Evolutionary conservation across 2,329 filamentous ascomycete species (phyloP).

Genomic region (Domatiomyces catenatus): DNA sequence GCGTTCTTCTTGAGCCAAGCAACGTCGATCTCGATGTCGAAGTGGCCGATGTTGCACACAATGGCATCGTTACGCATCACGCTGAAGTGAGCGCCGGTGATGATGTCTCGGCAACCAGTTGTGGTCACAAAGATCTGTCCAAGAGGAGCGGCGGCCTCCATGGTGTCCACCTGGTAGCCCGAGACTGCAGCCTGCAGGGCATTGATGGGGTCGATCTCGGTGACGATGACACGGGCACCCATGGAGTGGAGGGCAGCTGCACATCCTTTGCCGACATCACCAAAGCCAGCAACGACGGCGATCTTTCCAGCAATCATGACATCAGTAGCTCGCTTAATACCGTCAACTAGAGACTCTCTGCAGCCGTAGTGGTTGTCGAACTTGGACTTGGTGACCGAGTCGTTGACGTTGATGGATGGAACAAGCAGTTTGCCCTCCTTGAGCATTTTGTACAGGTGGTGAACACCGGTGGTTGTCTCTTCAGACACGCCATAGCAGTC

Average conservation of each 20-base stretch:
- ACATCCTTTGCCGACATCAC: conserved; percentile 98
- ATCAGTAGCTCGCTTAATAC: conserved; percentile 99
- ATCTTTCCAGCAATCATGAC: conserved; percentile 99
- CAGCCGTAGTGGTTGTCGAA: conserved; percentile 99
- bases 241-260: conserved; percentile 90
- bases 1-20: conserved; percentile 98
- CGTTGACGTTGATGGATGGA: conserved; percentile 98
- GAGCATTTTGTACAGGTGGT: conserved; percentile 98
- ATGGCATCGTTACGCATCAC: conserved; percentile 94
- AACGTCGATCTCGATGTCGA: conserved; percentile 99
- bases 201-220: conserved; percentile 98
- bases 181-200: conserved; percentile 96
- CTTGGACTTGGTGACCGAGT: conserved; percentile 99
- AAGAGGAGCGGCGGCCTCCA: conserved; percentile 80
- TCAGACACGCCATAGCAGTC: conserved; percentile 97
- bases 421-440: conserved; percentile 81
- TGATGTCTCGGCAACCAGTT: conserved; percentile 96
- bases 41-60: conserved; percentile 99
- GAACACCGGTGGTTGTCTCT: conserved; percentile 98
- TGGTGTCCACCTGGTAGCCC: conserved; percentile 90
- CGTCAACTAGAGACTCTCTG: conserved; percentile 95
- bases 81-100: conserved; percentile 83
- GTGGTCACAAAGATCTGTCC: conserved; percentile 99
- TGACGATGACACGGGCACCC: conserved; percentile 92
- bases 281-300: conserved; percentile 91